A percentile compares a stretch with the other conserved stretches of the same genome.
Conservation (phyloP, 148 eudicot genomes). For the Fallopia convolvulus region DNA sequence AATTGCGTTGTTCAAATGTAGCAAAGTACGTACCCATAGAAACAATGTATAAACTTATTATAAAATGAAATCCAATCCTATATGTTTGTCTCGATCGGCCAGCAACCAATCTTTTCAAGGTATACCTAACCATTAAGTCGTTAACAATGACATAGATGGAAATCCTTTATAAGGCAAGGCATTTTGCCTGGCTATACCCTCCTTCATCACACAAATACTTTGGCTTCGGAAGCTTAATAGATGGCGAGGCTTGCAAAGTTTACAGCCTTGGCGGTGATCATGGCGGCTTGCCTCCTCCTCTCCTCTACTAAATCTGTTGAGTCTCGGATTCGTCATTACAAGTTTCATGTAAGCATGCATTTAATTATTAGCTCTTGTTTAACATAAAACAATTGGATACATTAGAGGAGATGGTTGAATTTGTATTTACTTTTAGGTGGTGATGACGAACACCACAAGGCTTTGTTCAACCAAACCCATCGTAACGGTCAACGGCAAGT, state of each 20-base stretch:
- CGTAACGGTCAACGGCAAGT: constrained; percentile 47
- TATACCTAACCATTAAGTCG: constrained; percentile 14
- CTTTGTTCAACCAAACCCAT: constrained; percentile 40
- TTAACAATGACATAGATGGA: constrained; percentile 11
- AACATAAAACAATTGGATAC: no score
- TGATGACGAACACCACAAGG: constrained; percentile 32
- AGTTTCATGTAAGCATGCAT: constrained; percentile 59
- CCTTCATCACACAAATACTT: neutral
- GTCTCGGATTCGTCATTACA: constrained; percentile 40
- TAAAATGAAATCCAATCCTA: neutral
- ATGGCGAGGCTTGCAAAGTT: constrained; percentile 16
- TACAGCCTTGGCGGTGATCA: constrained; percentile 8
- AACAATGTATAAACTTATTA: neutral
- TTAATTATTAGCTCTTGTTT: no score
- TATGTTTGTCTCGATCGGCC: neutral
- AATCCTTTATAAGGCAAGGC: neutral
- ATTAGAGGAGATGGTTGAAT: no score
- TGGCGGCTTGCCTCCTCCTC: constrained; percentile 14
- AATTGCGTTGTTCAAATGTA: neutral
- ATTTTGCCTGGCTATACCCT: neutral
- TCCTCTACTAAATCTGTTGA: constrained; percentile 20
- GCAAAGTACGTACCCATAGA: neutral
- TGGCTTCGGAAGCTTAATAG: neutral
- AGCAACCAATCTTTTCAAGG: neutral
- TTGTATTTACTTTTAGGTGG: constrained; percentile 25